Base-by-base conservation (phyloP, 768 basidiomycete species). In the Gymnopilus dilepis region DNA sequence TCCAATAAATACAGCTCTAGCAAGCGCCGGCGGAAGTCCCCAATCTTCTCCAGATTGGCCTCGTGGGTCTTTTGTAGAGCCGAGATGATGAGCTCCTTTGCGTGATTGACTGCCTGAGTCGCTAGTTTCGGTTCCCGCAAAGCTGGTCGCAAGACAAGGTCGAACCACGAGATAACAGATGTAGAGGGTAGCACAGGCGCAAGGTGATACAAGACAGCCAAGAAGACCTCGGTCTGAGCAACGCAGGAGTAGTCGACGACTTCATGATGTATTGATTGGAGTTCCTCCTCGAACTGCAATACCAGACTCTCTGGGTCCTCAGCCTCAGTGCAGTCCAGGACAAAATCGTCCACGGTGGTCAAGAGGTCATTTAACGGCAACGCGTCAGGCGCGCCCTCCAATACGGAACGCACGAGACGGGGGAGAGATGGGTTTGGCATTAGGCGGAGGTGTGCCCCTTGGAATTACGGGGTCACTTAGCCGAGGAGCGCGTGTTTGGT, bases 141-240 rank as follows among this genome's bases (percentile, higher is more conserved):
- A 28, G 91, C 89, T 24, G 90, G 89, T 33, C 92, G 87, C 2
- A 94, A 79, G 26, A 91, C 80, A 33, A 90, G 81, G 71, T 94
- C 91, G 72, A 92, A 94, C 93, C 93, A 94, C 26, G 87, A 87
- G 59, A 92, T 88, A 57, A 93, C 78, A 24, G 89, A 90, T 6
- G 80, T 80, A 7, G 89, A 76, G 2, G 89, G 78, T 6, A 92
- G 76, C 28, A 90, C 78, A 12, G 87, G 82, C 9, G 78, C 77
- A 26, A 94, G 80, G 65, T 86, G 86, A 63, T 83, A 81, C 6
- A 94, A 79, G 17, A 91, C 81, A 24, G 83, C 80, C 11, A 94
- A 80, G 66, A 94, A 87, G 13, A 86, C 73, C 67, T 91, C 89
- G 3, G 80, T 82, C 67, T 92, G 90, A 22, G 77, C 77, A 38